Base-by-base conservation (phyloP, 768 basidiomycete species). In the Phylloporus arenicola region DNA sequence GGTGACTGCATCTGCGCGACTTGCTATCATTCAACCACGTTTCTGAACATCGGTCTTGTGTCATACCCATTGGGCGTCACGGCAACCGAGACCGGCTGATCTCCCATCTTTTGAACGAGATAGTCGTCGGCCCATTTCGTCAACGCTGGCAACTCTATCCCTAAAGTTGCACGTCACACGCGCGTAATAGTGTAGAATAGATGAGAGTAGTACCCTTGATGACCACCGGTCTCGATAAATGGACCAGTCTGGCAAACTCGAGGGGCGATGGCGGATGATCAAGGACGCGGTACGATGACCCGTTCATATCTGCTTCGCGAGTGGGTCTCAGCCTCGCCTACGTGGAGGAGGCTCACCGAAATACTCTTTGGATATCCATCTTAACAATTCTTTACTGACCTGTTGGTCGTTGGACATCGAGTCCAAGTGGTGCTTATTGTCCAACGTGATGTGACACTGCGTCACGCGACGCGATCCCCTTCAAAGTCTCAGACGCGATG, bases 61-160 rank as follows among this genome's bases (percentile, higher is more conserved):
- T 34, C 77, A 55, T 55, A 91, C 92, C 91, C 92, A 54, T 91
- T 81, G 0, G 91, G 88, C 6, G 92, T 93, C 37, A 86, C 75
- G 2, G 91, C 88, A 27, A 94, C 80, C 7, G 86, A 85, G 34
- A 93, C 76, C 29, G 55, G 47, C 24, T 65, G 65, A 4, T 78
- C 67, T 3, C 75, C 81, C 77, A 88, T 81, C 44, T 63, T 64
- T n/a, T 72, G 56, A 12, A 68, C 60, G 12, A 93, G 76, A 61
- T 86, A 84, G 43, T 78, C 71, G 61, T 84, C 71, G 11, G 79
- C 73, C 92, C 92, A 95, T 38, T 73, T 73, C 12, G 69, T 62
- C 37, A 70, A 61, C 29, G 67, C 76, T n/a, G 75, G 73, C 42
- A 79, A 60, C 11, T 72, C 49, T 55, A 80, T 68, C 17, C 78